Percentiles rank a stretch among this genome's conserved stretches.
Conservation (phyloP, 2,329 filamentous ascomycete species). For the Ophiostoma himal-ulmi region DNA sequence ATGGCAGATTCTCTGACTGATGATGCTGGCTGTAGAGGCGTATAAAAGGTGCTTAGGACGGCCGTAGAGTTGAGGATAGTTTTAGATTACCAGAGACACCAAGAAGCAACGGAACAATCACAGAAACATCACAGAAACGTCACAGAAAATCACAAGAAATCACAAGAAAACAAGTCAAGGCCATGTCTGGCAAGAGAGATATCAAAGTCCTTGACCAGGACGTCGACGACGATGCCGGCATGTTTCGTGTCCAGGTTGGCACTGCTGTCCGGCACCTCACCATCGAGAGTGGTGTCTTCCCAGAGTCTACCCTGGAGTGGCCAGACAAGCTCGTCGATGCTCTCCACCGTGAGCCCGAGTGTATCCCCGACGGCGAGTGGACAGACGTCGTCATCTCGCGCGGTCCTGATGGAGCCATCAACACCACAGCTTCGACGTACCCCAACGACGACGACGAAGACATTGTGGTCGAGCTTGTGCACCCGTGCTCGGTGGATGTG, state of each 20-base stretch:
- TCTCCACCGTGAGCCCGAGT: background rate
- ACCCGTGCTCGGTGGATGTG: background rate
- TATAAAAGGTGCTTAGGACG: background rate
- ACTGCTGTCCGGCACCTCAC: background rate
- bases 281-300: background rate
- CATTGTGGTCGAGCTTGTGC: background rate
- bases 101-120: background rate
- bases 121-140: background rate
- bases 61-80: background rate
- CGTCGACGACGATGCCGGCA: background rate
- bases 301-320: background rate
- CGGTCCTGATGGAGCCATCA: background rate
- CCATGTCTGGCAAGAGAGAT: background rate
- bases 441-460: background rate
- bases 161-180: background rate
- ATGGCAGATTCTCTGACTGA: background rate
- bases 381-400: background rate
- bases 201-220: conserved; percentile 5
- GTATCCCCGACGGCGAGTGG: background rate
- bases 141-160: background rate
- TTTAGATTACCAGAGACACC: background rate
- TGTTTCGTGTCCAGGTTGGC: background rate
- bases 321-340: background rate
- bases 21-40: background rate
- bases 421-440: background rate